Conservation (phyloP, 495 filamentous ascomycete species). For the Tetracladium marchalianum region DNA sequence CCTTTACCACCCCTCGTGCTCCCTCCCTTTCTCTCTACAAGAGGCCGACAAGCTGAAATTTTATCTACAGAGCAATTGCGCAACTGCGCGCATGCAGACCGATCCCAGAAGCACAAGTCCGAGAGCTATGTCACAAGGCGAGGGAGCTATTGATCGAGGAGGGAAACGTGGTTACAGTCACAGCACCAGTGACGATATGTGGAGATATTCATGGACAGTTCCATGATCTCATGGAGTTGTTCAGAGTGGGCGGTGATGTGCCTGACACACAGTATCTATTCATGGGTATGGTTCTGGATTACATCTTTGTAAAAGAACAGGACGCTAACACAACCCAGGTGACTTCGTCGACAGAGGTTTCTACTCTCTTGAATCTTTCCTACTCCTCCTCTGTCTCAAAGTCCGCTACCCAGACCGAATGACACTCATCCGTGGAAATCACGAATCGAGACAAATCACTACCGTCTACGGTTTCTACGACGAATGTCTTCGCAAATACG, state of each 20-base stretch:
- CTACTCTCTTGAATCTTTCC: slow-evolving; percentile 94
- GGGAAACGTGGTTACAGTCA: slow-evolving; percentile 92
- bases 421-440: slow-evolving; percentile 92
- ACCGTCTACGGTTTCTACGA: slow-evolving; percentile 99
- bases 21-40: no score
- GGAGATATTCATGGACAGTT: slow-evolving; percentile 99
- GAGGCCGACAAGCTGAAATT: slow-evolving; percentile 5
- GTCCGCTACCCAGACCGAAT: slow-evolving; percentile 97
- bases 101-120: slow-evolving; percentile 89
- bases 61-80: slow-evolving; percentile 64
- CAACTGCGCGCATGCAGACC: slow-evolving; percentile 91
- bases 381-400: slow-evolving; percentile 90
- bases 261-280: slow-evolving; percentile 98
- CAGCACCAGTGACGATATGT: slow-evolving; percentile 96
- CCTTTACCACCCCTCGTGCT: not conserved
- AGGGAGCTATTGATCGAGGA: slow-evolving; percentile 95
- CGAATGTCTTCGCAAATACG: slow-evolving; percentile 95
- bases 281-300: slow-evolving; percentile 51
- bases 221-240: slow-evolving; percentile 97
- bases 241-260: slow-evolving; percentile 88
- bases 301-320: not conserved
- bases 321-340: slow-evolving; percentile 34
- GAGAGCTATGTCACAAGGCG: slow-evolving; percentile 96
- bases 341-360: slow-evolving; percentile 98
- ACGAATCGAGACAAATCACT: slow-evolving; percentile 96